Conservation (phyloP, 2,329 filamentous ascomycete species). For the Cryphonectria japonica region DNA sequence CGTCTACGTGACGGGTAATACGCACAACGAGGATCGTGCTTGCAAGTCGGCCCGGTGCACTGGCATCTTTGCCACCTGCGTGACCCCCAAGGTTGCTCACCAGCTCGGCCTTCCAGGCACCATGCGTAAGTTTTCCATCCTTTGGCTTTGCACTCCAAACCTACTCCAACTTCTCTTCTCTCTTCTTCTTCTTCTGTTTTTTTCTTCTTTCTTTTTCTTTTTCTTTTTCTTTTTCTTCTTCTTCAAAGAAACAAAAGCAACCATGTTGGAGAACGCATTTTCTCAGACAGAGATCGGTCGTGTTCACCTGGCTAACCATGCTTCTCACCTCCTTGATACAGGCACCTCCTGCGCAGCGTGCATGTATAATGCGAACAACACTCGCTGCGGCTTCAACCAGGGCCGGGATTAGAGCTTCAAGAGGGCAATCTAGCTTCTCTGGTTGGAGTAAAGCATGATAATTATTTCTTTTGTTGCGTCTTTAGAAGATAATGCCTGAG, state of each 20-base stretch:
- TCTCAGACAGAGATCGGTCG: no score
- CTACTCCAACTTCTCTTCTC: no score
- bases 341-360: background rate
- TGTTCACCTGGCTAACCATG: background rate
- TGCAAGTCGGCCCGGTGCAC: background rate
- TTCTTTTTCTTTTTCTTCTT: background rate
- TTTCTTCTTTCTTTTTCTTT: no score
- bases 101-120: background rate
- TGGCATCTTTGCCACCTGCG: background rate
- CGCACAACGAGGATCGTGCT: background rate
- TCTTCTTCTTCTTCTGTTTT: background rate
- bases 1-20: background rate
- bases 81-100: background rate
- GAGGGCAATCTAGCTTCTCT: background rate
- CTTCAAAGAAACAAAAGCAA: no score
- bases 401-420: background rate
- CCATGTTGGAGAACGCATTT: no score
- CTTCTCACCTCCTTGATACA: background rate
- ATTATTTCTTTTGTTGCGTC: no score
- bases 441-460: background rate
- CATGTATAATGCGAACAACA: conserved; percentile 1
- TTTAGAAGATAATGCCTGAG: no score
- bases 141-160: no score
- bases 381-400: background rate
- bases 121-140: background rate